These are phyloP conservation scores for Diplodia corticola DNA, from an alignment of 2,329 filamentous ascomycete species.

Conservation along the genomic window DNA sequence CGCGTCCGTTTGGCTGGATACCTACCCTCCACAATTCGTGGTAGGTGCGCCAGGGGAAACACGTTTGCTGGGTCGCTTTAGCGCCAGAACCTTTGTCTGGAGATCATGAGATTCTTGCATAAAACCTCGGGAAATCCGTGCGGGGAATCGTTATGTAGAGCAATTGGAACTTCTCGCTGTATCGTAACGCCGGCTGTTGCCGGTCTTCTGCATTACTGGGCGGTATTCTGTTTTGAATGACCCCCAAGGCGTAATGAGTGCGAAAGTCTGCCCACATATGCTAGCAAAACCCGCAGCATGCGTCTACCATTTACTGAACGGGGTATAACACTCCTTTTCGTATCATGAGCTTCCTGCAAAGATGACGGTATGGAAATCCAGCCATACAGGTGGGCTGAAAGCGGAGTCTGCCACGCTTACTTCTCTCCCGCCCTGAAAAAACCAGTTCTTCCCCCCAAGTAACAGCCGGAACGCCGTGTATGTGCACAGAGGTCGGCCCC, in stretches of 20 bases:
- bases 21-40: slow-evolving; percentile 8
- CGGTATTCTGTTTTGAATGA: not conserved
- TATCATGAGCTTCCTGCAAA: not conserved
- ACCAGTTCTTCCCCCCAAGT: not conserved
- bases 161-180: not conserved
- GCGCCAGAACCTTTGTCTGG: not conserved
- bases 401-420: slow-evolving; percentile 1
- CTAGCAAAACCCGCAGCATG: not conserved
- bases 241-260: not conserved
- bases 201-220: not conserved
- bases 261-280: not conserved
- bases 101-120: slow-evolving; percentile 18
- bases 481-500: not conserved
- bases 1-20: slow-evolving; percentile 14
- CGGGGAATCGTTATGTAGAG: not conserved
- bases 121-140: not conserved
- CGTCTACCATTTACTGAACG: not conserved
- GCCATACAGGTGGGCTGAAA: not conserved
- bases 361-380: not conserved
- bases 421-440: not conserved
- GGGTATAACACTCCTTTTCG: slow-evolving; percentile 13
- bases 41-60: not conserved
- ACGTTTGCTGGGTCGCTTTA: not conserved
- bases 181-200: not conserved
- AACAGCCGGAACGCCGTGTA: slow-evolving; percentile 5